Base-by-base conservation (phyloP, 371 early-diverging fungal species). In the Mucor piriformis region DNA sequence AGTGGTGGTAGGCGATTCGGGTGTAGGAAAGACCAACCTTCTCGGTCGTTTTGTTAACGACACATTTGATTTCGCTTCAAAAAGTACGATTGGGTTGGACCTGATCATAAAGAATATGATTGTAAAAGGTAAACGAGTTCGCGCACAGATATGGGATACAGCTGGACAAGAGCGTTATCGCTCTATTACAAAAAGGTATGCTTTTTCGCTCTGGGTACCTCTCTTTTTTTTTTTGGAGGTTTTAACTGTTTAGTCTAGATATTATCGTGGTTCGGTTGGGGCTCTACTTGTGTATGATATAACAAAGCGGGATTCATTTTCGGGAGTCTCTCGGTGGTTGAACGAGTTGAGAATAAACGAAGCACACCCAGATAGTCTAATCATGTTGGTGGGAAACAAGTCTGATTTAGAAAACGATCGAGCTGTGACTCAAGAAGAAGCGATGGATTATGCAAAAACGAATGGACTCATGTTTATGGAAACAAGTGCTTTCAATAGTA, bases 81-180 rank as follows among this genome's bases (percentile, higher is more conserved):
- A 94, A 72, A 95, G 99, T 11, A 99, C 99, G 52, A 99, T 99
- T 64, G 99, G 99, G 27, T 97, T 99, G 21, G 97, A 99, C 72
- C 97, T 99, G 73, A 96, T 58, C 1, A 57, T 65, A 10, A 60
- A 61, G 11, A 52, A 59, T 16, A 54, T 64, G 55, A 18, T 42
- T 3, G 60, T 67, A 29, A 50, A 63, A 34, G 48, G 42, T 34
- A 67, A 59, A 46, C 24, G 59, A 56, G 52, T 48, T 63, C 85
- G 50, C 64, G 83, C 88, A 38, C 92, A 93, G 69, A 85, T 93
- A 50, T 94, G 93, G 93, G 94, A 94, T 65, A 93, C 94, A 8
- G 90, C 70, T 16, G 89, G 88, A 2, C 86, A 89, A 67, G 88
- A 89, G 59, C 70, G 89, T 35, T 91, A 88, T 65, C 74, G 90